phyloP scores from a whole-genome alignment of 2,329 filamentous ascomycete species.

The Cytospora paraplurivora region DNA sequence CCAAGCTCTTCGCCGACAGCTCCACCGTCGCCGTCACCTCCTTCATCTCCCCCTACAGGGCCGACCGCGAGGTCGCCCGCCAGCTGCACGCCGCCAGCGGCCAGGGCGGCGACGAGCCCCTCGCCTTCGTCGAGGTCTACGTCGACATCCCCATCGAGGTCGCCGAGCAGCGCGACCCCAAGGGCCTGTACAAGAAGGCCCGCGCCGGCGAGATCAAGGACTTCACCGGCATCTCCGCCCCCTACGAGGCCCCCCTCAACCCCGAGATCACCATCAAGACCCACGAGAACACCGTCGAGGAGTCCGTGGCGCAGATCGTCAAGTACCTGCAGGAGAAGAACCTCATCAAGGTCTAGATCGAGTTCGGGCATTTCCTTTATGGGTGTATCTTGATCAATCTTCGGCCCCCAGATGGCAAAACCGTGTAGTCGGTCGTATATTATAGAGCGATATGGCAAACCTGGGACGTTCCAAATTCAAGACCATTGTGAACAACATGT shows the following conservation, averaged over 20 bases:
- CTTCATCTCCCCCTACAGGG: constrained; percentile 94
- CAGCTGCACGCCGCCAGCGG: constrained; percentile 69
- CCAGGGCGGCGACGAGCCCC: constrained; percentile 62
- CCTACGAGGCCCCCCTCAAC: constrained; percentile 85
- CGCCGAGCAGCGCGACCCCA: constrained; percentile 92
- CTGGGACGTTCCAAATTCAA: constrained; percentile 8
- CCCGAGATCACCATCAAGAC: constrained; percentile 88
- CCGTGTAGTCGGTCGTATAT: constrained; percentile 3
- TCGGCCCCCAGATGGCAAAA: background rate
- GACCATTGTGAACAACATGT: constrained; percentile 7
- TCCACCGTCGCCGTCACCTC: constrained; percentile 87
- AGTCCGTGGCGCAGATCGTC: constrained; percentile 83
- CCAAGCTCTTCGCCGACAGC: constrained; percentile 93
- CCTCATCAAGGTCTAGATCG: constrained; percentile 44
- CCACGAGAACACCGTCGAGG: constrained; percentile 80
- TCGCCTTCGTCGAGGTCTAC: constrained; percentile 92
- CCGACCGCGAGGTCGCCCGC: constrained; percentile 81
- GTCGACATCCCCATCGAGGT: constrained; percentile 90
- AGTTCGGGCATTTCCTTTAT: background rate
- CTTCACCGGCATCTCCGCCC: constrained; percentile 93
- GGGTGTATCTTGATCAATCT: background rate
- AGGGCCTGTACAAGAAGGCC: constrained; percentile 98
- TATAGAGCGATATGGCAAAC: constrained; percentile 7
- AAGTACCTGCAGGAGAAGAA: constrained; percentile 74
- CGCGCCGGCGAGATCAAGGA: constrained; percentile 92